These are phyloP conservation scores for Hebeloma cylindrosporum DNA, from an alignment of 768 basidiomycete genomes.

Conservation along the genomic window DNA sequence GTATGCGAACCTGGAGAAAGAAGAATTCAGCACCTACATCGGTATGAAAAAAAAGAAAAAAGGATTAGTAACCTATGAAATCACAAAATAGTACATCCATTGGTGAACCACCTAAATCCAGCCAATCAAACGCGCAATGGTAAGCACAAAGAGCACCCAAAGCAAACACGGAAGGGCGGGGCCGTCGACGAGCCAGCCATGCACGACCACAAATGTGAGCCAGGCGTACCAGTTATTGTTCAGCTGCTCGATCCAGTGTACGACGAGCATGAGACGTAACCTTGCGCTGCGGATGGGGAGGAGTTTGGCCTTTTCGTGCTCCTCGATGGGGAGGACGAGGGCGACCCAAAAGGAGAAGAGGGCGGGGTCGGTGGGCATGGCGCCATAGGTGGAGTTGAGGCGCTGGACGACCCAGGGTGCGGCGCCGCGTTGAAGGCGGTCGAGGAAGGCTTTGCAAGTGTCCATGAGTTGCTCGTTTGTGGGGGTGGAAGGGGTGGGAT, in stretches of 20 bases:
- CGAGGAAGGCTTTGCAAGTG: constrained; percentile 45
- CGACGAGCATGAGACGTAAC: constrained; percentile 79
- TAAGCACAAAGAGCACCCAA: constrained; percentile 27
- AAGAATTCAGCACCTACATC: constrained; percentile 6
- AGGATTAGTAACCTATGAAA: neutral
- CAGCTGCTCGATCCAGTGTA: constrained; percentile 88
- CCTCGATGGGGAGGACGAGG: constrained; percentile 86
- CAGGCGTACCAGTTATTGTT: constrained; percentile 51
- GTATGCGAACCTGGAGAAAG: neutral
- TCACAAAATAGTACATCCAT: constrained; percentile 59
- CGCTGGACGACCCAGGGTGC: constrained; percentile 95
- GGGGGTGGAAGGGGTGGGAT: constrained; percentile 9
- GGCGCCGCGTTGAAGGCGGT: constrained; percentile 55
- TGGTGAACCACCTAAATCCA: constrained; percentile 70
- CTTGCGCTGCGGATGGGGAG: constrained; percentile 78
- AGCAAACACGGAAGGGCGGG: constrained; percentile 13
- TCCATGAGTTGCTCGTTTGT: constrained; percentile 56
- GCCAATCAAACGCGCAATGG: constrained; percentile 31
- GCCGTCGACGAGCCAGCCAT: constrained; percentile 18
- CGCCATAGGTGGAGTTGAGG: constrained; percentile 74
- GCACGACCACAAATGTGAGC: constrained; percentile 23
- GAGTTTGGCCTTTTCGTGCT: constrained; percentile 84
- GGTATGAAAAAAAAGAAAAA: constrained; percentile 8
- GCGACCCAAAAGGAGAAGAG: constrained; percentile 91
- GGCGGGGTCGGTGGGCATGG: constrained; percentile 70